phyloP scores from a whole-genome alignment of 441 rosid genomes.

The Adansonia gregorii region DNA sequence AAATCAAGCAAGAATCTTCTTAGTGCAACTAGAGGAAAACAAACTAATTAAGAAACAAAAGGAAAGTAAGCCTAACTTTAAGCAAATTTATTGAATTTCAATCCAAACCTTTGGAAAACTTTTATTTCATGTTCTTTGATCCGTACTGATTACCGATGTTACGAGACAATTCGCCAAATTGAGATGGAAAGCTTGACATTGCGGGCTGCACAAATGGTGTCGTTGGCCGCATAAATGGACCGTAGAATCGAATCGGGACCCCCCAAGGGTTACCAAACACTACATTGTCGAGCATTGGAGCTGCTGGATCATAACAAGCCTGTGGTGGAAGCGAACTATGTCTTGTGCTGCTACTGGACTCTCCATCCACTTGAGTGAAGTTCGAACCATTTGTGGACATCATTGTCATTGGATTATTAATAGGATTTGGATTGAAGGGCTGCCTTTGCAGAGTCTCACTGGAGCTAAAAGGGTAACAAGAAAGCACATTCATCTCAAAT shows the following conservation, averaged over 20 bases:
- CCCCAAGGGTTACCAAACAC: not conserved
- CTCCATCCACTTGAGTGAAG: not conserved
- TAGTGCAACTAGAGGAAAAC: not conserved
- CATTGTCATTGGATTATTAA: not conserved
- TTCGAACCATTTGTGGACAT: not conserved
- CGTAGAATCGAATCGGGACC: not conserved
- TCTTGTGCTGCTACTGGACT: not conserved
- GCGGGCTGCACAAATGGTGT: not conserved
- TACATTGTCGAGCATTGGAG: not conserved
- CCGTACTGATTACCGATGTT: not conserved
- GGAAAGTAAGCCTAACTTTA: not conserved
- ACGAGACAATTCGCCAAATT: not conserved
- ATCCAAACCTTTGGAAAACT: not conserved
- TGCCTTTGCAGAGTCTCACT: constrained; percentile 3
- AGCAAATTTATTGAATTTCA: not conserved
- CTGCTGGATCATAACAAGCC: not conserved
- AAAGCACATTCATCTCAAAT: not conserved
- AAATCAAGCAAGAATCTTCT: not conserved
- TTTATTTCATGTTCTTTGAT: not conserved
- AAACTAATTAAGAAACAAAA: not conserved
- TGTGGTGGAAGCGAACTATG: not conserved
- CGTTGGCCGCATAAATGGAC: constrained; percentile 4
- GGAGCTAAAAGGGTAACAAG: constrained; percentile 1
- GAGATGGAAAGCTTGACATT: not conserved
- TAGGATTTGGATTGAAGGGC: constrained; percentile 12